Percentiles rank a stretch among this genome's conserved stretches.
phyloP scores from a whole-genome alignment of 208 protist species.

The Acanthamoeba castellanii region DNA sequence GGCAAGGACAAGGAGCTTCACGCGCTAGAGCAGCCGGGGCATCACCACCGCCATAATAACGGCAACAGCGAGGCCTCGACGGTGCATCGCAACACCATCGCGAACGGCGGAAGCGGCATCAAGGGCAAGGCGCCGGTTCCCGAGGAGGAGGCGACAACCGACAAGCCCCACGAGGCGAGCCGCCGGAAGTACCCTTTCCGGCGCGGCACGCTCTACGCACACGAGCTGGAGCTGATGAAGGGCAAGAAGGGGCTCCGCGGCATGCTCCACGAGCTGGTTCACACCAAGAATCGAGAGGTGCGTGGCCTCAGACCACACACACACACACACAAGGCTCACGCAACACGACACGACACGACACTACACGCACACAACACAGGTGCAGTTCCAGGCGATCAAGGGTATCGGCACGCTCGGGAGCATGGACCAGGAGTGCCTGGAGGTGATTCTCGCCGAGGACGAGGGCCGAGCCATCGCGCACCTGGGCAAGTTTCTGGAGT shows the following conservation, averaged over 20 bases:
- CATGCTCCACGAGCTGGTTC: conserved; percentile 54
- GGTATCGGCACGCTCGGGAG: conserved; percentile 41
- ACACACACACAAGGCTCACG: neutral
- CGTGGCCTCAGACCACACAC: neutral
- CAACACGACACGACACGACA: neutral
- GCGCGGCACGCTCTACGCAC: neutral
- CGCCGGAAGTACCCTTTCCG: neutral
- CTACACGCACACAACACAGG: neutral
- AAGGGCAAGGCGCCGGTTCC: neutral
- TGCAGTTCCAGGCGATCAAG: conserved; percentile 67
- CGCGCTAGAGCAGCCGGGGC: too few species aligned
- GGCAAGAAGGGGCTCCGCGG: conserved; percentile 28
- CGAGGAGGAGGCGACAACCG: neutral
- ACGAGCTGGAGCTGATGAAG: conserved; percentile 15
- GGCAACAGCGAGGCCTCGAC: neutral
- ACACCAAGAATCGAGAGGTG: conserved; percentile 60
- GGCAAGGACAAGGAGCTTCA: neutral
- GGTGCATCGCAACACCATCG: neutral
- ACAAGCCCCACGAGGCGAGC: neutral
- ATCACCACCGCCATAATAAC: neutral
- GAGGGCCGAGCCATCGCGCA: conserved; percentile 8
- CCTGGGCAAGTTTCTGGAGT: conserved; percentile 42
- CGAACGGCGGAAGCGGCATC: neutral
- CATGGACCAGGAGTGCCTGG: conserved; percentile 58
- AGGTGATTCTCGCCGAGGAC: conserved; percentile 30